Percentiles rank a stretch among this genome's conserved stretches.
Evolutionary conservation across 345 rosid genomes (phyloP).

Genomic region (Gossypium herbaceum): DNA sequence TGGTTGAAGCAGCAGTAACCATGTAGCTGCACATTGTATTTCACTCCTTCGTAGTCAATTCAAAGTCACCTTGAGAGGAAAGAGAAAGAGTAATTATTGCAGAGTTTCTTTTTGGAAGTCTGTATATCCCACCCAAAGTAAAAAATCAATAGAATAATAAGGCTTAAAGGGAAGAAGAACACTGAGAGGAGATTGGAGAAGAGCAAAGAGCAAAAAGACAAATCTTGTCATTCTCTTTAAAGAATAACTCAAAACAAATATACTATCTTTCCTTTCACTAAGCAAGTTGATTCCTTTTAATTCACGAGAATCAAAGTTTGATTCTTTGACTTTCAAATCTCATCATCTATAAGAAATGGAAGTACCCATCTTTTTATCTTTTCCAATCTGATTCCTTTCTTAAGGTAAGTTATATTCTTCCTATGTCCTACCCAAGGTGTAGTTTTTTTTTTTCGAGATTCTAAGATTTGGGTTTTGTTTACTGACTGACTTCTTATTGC

Average conservation of each 20-base stretch:
- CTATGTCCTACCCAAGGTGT: not conserved
- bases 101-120: not conserved
- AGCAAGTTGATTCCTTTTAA: constrained; percentile 11
- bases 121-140: not conserved
- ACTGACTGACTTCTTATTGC: not conserved
- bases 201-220: constrained; percentile 1
- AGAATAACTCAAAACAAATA: not conserved
- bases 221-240: not conserved
- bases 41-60: not conserved
- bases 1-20: not conserved
- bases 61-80: not conserved
- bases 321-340: constrained; percentile 4
- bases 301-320: constrained; percentile 9
- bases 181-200: not conserved
- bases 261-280: not conserved
- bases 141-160: not conserved
- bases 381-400: constrained; percentile 7
- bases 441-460: not conserved
- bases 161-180: not conserved
- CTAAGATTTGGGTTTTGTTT: not conserved
- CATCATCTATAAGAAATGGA: not conserved
- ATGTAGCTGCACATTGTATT: not conserved
- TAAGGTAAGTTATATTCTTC: constrained; percentile 7
- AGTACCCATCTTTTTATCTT: not conserved
- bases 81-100: not conserved